Conservation (phyloP, 108 stramenopile species). For the Pseudonitzschia pungens region DNA sequence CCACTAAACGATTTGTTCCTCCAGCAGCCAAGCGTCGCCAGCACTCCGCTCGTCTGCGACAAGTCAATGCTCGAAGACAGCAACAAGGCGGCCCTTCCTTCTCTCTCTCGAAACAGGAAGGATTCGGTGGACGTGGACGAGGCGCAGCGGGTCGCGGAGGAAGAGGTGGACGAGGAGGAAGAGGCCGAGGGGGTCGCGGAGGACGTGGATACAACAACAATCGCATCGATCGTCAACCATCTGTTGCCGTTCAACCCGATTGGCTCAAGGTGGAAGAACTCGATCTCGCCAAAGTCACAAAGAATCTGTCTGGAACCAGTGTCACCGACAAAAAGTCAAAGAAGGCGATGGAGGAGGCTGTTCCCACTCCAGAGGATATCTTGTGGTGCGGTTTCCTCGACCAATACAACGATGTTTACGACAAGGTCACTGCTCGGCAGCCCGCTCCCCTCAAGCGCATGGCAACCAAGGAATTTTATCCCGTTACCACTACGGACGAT, state of each 20-base stretch:
- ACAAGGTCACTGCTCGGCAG: constrained; percentile 80
- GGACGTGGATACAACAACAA: constrained; percentile 35
- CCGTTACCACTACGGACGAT: constrained; percentile 97
- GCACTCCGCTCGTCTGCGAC: constrained; percentile 63
- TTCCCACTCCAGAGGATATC: constrained; percentile 76
- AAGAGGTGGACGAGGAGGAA: constrained; percentile 41
- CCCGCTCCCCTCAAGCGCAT: constrained; percentile 70
- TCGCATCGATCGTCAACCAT: constrained; percentile 70
- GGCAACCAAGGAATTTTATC: constrained; percentile 91
- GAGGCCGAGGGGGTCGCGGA: constrained; percentile 44
- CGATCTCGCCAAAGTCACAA: constrained; percentile 89
- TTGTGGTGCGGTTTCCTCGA: constrained; percentile 93
- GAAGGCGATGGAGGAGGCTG: constrained; percentile 28
- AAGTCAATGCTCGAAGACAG: constrained; percentile 73
- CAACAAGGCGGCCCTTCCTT: constrained; percentile 28
- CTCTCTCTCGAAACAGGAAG: constrained; percentile 31
- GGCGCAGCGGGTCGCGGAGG: constrained; percentile 44
- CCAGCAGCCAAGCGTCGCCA: constrained; percentile 56
- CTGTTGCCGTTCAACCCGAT: constrained; percentile 84
- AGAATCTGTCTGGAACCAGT: constrained; percentile 42
- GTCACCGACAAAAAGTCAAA: constrained; percentile 89
- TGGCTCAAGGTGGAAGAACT: constrained; percentile 94
- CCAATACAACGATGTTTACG: constrained; percentile 92
- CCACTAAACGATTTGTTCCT: constrained; percentile 61
- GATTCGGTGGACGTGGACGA: constrained; percentile 36